A percentile compares a stretch with the other conserved stretches of the same genome.
phyloP scores from a whole-genome alignment of 306 rosid species.

The Ormosia semicastrata region DNA sequence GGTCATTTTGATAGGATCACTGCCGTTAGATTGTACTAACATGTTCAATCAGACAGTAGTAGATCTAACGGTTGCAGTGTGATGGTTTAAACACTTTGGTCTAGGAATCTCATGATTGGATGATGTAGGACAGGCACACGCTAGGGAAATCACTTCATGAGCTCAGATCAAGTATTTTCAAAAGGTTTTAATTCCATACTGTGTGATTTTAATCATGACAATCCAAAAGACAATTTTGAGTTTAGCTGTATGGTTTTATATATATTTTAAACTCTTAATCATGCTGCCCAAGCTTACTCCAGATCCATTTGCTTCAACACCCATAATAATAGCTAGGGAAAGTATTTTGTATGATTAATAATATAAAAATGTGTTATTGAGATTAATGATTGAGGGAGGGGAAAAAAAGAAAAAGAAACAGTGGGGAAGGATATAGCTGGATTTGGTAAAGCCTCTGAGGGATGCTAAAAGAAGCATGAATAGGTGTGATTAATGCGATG shows the following conservation, averaged over 20 bases:
- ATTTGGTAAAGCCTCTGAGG: not conserved
- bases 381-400: not conserved
- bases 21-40: not conserved
- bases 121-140: not conserved
- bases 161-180: not conserved
- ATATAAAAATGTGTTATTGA: not conserved
- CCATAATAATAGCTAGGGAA: not conserved
- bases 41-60: not conserved
- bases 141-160: not conserved
- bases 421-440: not conserved
- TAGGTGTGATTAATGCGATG: not conserved
- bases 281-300: not conserved
- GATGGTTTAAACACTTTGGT: not conserved
- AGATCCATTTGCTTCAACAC: not conserved
- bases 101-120: constrained; percentile 11
- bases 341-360: not conserved
- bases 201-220: constrained; percentile 26
- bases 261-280: constrained; percentile 9
- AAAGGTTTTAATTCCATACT: not conserved
- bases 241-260: not conserved
- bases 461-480: not conserved
- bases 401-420: not conserved
- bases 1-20: not conserved
- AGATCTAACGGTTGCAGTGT: not conserved
- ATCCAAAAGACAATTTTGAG: not conserved